Evolutionary conservation across 2,329 filamentous ascomycete genomes (phyloP).

Genomic region (Venturia nashicola): DNA sequence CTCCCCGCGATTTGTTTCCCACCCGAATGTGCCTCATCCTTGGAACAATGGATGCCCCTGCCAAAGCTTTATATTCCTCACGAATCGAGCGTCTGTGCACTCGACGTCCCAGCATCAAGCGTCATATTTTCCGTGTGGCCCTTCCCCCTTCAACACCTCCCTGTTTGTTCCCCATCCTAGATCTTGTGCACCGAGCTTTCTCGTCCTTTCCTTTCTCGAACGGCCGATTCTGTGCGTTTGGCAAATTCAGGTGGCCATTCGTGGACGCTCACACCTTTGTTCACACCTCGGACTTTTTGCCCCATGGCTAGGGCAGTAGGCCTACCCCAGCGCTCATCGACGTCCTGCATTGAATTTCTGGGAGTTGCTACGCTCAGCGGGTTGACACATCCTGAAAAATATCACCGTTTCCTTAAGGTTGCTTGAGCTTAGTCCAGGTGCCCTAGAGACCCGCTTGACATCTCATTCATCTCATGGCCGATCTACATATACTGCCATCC

Average conservation of each 20-base stretch:
- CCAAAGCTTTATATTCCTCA: constrained; percentile 4
- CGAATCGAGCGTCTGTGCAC: not conserved
- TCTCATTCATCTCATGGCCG: constrained; percentile 3
- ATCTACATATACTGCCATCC: constrained; percentile 9
- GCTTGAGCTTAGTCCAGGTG: constrained; percentile 6
- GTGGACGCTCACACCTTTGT: not conserved
- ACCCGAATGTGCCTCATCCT: not conserved
- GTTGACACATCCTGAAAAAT: constrained; percentile 8
- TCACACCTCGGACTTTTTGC: constrained; percentile 4
- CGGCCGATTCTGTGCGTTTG: constrained; percentile 5
- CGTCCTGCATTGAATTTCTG: constrained; percentile 7
- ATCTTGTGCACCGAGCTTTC: not conserved
- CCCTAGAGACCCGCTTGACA: constrained; percentile 7
- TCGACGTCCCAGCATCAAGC: not conserved
- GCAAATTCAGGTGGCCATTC: constrained; percentile 1
- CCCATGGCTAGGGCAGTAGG: constrained; percentile 1
- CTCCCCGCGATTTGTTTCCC: constrained; percentile 4
- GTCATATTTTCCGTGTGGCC: not conserved
- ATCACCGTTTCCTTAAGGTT: constrained; percentile 7
- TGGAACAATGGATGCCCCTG: not conserved
- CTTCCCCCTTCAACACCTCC: not conserved
- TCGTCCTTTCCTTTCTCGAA: constrained; percentile 6
- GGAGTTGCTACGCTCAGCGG: constrained; percentile 3
- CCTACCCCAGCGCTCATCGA: constrained; percentile 3
- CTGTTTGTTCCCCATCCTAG: not conserved